Evolutionary conservation across 768 basidiomycete genomes (phyloP).

Genomic region (Tricholoma sp.): DNA sequence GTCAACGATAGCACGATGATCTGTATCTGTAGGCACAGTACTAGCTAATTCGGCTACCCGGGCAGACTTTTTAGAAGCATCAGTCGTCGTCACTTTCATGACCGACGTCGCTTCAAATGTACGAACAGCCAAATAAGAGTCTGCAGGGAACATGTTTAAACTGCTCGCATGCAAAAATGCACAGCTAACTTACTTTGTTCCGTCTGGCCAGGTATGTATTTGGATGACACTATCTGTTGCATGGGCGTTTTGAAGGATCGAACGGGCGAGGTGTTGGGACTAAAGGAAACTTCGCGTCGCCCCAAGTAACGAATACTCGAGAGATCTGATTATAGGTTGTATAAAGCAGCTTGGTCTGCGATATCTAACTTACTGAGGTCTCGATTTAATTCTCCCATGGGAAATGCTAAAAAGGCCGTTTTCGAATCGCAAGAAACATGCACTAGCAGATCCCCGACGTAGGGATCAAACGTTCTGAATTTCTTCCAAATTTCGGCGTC

Average conservation of each 20-base stretch:
- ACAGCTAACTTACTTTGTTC: constrained; percentile 4
- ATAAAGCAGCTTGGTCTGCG: neutral
- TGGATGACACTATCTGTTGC: constrained; percentile 48
- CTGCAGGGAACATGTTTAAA: constrained; percentile 13
- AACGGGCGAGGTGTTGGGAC: constrained; percentile 35
- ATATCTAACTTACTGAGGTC: constrained; percentile 51
- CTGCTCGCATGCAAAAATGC: neutral
- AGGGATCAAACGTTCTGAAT: constrained; percentile 51
- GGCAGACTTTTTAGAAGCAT: constrained; percentile 8
- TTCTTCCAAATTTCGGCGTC: constrained; percentile 33
- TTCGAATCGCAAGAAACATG: constrained; percentile 21
- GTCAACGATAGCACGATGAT: constrained; percentile 41
- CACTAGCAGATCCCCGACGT: constrained; percentile 49
- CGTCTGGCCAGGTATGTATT: neutral
- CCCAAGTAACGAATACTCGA: constrained; percentile 25
- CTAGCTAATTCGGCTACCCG: constrained; percentile 29
- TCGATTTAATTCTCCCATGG: constrained; percentile 53
- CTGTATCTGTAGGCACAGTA: constrained; percentile 36
- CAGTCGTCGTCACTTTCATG: constrained; percentile 23
- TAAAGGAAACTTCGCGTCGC: constrained; percentile 25
- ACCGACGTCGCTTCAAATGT: constrained; percentile 42
- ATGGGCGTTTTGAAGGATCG: constrained; percentile 63
- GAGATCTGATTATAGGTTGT: constrained; percentile 7
- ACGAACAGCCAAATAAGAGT: constrained; percentile 35
- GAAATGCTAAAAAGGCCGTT: constrained; percentile 44